Conservation (phyloP, 2,329 filamentous ascomycete species). For the Ophiostoma australiae region DNA sequence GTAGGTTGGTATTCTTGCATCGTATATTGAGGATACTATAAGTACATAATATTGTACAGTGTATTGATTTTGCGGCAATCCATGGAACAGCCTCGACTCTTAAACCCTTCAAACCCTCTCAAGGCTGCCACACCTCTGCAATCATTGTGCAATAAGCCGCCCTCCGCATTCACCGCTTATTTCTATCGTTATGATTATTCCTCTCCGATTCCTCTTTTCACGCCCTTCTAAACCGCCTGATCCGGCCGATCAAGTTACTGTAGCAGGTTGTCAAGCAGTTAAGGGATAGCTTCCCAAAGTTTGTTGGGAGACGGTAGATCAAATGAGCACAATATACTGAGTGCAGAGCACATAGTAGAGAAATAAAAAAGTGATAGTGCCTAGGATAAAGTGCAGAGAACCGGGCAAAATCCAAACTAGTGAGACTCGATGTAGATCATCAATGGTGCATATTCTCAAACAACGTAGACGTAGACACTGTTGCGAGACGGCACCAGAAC, state of each 20-base stretch:
- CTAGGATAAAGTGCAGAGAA: background rate
- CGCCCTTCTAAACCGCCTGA: background rate
- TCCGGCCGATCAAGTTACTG: background rate
- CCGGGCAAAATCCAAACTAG: background rate
- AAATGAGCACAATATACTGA: background rate
- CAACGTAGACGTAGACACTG: background rate
- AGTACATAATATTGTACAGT: too few relatives aligned
- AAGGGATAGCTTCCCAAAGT: background rate
- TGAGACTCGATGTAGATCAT: background rate
- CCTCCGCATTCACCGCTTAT: background rate
- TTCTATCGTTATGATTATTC: background rate
- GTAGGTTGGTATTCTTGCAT: too few relatives aligned
- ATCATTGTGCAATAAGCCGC: background rate
- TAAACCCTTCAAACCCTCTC: background rate
- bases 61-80: background rate
- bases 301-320: background rate
- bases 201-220: background rate
- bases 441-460: background rate
- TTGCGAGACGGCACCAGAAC: background rate
- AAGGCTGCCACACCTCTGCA: background rate
- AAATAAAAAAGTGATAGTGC: background rate
- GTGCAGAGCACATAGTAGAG: background rate
- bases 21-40: background rate
- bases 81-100: background rate
- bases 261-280: background rate